Evolutionary conservation across 1,284 basidiomycete genomes (phyloP), one percentile per base, ranked within the genome.

Genomic region (Heterobasidion annosum): DNA sequence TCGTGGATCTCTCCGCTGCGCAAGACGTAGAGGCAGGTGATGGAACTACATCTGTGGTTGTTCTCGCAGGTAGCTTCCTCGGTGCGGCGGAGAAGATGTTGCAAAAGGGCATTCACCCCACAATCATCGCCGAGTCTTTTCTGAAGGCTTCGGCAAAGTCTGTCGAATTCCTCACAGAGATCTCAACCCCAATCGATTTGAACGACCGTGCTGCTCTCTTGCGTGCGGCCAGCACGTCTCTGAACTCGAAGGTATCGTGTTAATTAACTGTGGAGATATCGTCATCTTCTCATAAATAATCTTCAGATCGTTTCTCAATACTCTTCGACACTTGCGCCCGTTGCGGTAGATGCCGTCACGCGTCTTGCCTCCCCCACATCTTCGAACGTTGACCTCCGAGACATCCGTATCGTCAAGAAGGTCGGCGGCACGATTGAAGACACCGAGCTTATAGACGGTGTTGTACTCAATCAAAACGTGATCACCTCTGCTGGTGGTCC

Each of bases 1-100:
- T 98, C 51, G 97, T 99, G 58, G 97, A 99, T 75, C 79, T 99
- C 34, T 98, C 96, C 49, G 90, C 91, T 54, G 97, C 97, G 18
- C 97, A 99, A 78, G 97, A 99, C 70, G 84, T 99, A 53, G 97
- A 99, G 71, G 97, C 97, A 19, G 97, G 97, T 59, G 97, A 99
- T 70, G 97, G 97, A 25, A 99, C 97, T n/a, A 99, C 97, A 10
- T 91, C 90, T 43, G 97, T 99, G 19, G 97, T 99, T 46, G 94
- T 99, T 18, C 79, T 99, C 43, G 97, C 97, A 37, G 97, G 97
- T 53, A 91, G 87, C 64, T 74, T 99, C 48, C 77, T 99, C 2
- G 88, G 89, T 50, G 95, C 95, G 32, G 95, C 97, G 19, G 97
- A 99, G 75, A 98, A 96, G 77, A 88, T 99, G 81, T 78, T 99